Percentiles rank a stretch among this genome's conserved stretches.
These are phyloP conservation scores for Lenwebbia sp. DNA, from an alignment of 345 rosid species.

Conservation along the genomic window DNA sequence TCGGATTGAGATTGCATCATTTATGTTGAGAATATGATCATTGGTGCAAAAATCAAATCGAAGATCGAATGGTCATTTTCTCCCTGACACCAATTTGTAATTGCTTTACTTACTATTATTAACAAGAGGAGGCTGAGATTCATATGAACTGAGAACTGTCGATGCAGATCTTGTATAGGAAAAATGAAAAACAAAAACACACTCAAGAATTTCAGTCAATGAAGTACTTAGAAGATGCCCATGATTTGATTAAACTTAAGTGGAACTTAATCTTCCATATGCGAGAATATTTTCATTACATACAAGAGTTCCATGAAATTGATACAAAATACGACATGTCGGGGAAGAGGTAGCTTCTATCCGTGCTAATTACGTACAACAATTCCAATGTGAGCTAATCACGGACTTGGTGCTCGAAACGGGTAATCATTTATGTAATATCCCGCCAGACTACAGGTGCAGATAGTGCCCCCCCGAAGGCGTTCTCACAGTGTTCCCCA, in stretches of 20 bases:
- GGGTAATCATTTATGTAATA: background rate
- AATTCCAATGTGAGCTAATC: background rate
- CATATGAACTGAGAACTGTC: background rate
- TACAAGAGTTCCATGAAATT: background rate
- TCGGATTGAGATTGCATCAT: background rate
- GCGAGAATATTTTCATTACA: background rate
- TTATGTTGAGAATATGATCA: background rate
- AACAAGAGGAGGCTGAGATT: background rate
- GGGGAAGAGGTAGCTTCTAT: background rate
- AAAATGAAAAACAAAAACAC: background rate
- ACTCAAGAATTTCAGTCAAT: background rate
- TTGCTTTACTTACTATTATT: background rate
- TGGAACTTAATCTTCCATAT: background rate
- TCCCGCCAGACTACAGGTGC: background rate
- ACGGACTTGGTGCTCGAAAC: background rate
- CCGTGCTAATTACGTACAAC: background rate
- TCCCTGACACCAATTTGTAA: background rate
- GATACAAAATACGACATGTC: background rate
- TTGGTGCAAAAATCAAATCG: background rate
- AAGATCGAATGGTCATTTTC: background rate
- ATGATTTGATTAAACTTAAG: background rate
- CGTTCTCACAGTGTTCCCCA: background rate
- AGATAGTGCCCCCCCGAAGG: background rate
- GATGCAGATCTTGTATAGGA: background rate
- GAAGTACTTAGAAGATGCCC: background rate